phyloP scores from a whole-genome alignment of 2,329 filamentous ascomycete species.

The Lachnellula subtilissima region DNA sequence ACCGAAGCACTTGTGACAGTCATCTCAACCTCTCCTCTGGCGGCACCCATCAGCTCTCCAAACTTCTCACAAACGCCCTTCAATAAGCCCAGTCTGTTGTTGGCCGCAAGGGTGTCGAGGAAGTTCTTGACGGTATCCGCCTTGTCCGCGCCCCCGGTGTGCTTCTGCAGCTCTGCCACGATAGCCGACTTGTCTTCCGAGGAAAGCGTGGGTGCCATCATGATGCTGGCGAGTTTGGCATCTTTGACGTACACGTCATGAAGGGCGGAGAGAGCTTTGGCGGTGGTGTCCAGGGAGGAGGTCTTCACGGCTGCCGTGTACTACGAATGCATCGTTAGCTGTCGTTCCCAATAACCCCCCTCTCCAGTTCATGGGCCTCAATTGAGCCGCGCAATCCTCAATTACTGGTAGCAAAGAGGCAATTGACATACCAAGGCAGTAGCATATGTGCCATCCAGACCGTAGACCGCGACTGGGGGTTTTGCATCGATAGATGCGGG shows the following conservation, averaged over 20 bases:
- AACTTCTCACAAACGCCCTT: slow-evolving; percentile 86
- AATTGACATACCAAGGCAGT: slow-evolving; percentile 80
- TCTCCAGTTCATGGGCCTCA: not conserved
- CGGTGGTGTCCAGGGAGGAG: slow-evolving; percentile 76
- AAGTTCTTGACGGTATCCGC: slow-evolving; percentile 89
- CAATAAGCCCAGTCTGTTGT: slow-evolving; percentile 87
- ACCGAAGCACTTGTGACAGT: slow-evolving; percentile 86
- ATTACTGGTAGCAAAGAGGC: not conserved
- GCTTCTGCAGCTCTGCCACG: slow-evolving; percentile 82
- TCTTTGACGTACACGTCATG: slow-evolving; percentile 73
- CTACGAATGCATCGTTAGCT: slow-evolving; percentile 42
- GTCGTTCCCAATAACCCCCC: not conserved
- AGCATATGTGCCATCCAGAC: slow-evolving; percentile 96
- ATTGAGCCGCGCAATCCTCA: slow-evolving; percentile 1
- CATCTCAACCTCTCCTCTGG: slow-evolving; percentile 90
- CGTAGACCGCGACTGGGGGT: slow-evolving; percentile 87
- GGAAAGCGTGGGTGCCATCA: slow-evolving; percentile 75
- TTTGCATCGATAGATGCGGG: slow-evolving; percentile 59
- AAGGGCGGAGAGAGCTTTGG: slow-evolving; percentile 72
- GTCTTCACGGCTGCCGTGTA: slow-evolving; percentile 95
- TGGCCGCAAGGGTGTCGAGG: slow-evolving; percentile 82
- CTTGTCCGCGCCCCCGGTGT: slow-evolving; percentile 64
- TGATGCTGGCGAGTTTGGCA: slow-evolving; percentile 70
- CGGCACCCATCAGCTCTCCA: slow-evolving; percentile 75
- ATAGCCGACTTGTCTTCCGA: slow-evolving; percentile 79